phyloP scores from a whole-genome alignment of 331 rosid species.

The Acacia pycnantha region DNA sequence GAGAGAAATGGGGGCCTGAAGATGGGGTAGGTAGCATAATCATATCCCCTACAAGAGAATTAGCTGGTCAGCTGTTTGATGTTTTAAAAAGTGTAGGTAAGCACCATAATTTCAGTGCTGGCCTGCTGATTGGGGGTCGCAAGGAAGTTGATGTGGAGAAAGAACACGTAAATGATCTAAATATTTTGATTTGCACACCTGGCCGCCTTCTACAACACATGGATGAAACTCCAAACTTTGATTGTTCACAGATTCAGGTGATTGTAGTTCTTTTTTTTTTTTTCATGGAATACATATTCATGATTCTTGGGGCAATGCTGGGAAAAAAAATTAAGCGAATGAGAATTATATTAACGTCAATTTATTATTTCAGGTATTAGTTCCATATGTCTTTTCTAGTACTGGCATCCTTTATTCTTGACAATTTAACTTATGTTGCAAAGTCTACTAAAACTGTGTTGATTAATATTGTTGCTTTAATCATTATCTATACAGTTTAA shows the following conservation, averaged over 20 bases:
- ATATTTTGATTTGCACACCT: constrained; percentile 87
- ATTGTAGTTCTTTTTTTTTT: background rate
- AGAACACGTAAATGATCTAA: constrained; percentile 65
- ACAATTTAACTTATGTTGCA: background rate
- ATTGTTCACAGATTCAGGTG: constrained; percentile 88
- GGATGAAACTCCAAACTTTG: constrained; percentile 95
- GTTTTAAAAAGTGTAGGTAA: constrained; percentile 68
- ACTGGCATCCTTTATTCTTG: background rate
- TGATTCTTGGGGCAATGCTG: background rate
- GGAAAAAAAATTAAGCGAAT: background rate
- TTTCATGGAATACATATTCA: background rate
- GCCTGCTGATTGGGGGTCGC: constrained; percentile 92
- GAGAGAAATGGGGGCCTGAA: constrained; percentile 80
- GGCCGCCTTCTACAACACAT: constrained; percentile 94
- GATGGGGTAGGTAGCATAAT: constrained; percentile 92
- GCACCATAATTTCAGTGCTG: constrained; percentile 84
- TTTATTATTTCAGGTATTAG: background rate
- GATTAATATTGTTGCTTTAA: background rate
- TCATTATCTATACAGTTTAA: background rate
- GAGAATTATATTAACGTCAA: background rate
- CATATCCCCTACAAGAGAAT: constrained; percentile 87
- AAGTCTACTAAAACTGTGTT: constrained; percentile 1
- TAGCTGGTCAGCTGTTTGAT: constrained; percentile 81
- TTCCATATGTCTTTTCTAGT: background rate
- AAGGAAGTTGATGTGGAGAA: constrained; percentile 74